Conservation (phyloP, 805 yeast genomes). For the Cyberlindnera mycetangii region DNA sequence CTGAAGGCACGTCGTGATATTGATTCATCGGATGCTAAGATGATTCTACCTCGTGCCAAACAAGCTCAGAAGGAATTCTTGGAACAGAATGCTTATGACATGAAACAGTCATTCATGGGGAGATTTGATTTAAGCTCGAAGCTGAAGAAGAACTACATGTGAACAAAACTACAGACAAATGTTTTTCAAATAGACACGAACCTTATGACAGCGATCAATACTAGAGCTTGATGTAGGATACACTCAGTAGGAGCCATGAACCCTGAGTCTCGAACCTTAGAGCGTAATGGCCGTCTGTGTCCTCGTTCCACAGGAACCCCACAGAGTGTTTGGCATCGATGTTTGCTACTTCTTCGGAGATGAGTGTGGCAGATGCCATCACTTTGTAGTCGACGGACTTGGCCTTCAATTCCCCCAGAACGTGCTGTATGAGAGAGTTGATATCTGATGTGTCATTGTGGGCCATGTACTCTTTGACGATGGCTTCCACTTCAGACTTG, state of each 20-base stretch:
- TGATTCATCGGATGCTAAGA: constrained; percentile 23
- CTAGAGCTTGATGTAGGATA: constrained; percentile 12
- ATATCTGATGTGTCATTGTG: constrained; percentile 3
- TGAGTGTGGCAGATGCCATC: constrained; percentile 3
- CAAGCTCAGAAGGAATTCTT: constrained; percentile 10
- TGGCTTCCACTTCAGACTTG: constrained; percentile 5
- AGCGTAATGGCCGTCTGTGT: constrained; percentile 14
- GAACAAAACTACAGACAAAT: not conserved
- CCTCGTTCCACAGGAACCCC: constrained; percentile 13
- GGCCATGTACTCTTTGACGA: constrained; percentile 3
- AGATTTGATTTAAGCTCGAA: constrained; percentile 13
- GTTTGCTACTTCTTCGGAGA: not conserved
- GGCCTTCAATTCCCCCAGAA: constrained; percentile 4
- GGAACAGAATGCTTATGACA: constrained; percentile 8
- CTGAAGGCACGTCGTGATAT: constrained; percentile 43
- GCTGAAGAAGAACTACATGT: constrained; percentile 16
- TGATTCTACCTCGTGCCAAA: constrained; percentile 15
- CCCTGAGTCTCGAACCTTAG: constrained; percentile 2
- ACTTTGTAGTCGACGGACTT: constrained; percentile 11
- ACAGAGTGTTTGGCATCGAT: constrained; percentile 4
- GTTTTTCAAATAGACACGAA: not conserved
- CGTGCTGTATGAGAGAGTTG: constrained; percentile 4
- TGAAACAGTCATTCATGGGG: constrained; percentile 18
- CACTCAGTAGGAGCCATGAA: constrained; percentile 8
- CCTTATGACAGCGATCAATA: not conserved